Percentiles rank a stretch among this genome's conserved stretches.
Evolutionary conservation across 768 basidiomycete genomes (phyloP).

Genomic region (Suillus hirtellus): DNA sequence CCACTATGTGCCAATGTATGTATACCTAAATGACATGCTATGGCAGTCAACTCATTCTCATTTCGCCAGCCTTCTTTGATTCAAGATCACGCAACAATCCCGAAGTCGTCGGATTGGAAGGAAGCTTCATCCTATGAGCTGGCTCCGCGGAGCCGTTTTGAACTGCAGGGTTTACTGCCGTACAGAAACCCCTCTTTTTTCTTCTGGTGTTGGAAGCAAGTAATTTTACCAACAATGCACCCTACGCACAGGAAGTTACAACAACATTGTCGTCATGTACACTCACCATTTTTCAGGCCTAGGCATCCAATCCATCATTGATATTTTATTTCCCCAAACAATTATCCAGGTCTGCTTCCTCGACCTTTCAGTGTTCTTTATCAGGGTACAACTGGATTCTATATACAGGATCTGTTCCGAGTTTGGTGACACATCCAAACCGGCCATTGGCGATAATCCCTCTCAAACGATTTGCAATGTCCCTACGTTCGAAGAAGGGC

Average conservation of each 20-base stretch:
- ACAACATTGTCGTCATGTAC: background rate
- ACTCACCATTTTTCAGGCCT: background rate
- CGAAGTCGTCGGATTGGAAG: background rate
- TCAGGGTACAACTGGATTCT: background rate
- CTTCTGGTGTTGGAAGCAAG: slow-evolving; percentile 18
- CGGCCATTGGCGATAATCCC: background rate
- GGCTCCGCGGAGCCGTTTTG: slow-evolving; percentile 28
- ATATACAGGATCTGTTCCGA: background rate
- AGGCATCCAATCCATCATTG: background rate
- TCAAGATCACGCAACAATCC: slow-evolving; percentile 7
- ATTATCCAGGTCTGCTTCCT: background rate
- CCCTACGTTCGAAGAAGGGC: background rate
- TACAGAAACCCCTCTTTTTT: slow-evolving; percentile 17
- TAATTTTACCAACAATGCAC: slow-evolving; percentile 13
- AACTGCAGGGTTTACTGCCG: slow-evolving; percentile 20
- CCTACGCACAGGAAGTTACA: slow-evolving; percentile 1
- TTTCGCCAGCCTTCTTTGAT: slow-evolving; percentile 1
- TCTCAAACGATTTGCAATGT: background rate
- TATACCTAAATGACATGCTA: background rate
- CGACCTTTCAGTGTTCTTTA: background rate
- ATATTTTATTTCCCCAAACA: background rate
- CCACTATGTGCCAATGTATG: background rate
- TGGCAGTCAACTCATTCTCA: background rate
- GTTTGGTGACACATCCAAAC: background rate
- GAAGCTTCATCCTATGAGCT: slow-evolving; percentile 18